Base-by-base conservation (phyloP, 1,284 basidiomycete genomes). In the Puccinia novopanici region DNA sequence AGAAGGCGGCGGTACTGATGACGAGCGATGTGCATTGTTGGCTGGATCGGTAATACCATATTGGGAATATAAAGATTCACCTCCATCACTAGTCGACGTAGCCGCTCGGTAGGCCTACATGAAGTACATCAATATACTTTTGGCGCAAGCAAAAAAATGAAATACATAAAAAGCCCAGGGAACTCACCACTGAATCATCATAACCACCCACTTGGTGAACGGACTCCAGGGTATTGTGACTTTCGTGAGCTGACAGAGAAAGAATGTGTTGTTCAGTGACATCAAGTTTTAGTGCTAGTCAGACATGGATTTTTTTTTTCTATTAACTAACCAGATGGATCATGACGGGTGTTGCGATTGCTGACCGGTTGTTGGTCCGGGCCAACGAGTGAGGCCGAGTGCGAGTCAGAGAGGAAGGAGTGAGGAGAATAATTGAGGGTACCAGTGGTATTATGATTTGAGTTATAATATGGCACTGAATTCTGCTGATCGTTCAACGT, bases 1-100 rank as follows among this genome's bases (percentile, higher is more conserved):
- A 50, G 71, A 55, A 24, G 74, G 27, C n/a, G 74, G 74, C 15
- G 74, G 61, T 17, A 75, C 74, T 17, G 74, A 75, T 45, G 74
- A 22, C 17, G 74, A 75, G 52, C 74, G 57, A 40, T 48, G 17
- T 27, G 74, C 45, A 34, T 37, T 75, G 24, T 22, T 52, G 48
- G 42, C 34, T 13, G 57, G 15, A n/a, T 63, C 61, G 19, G 42
- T 48, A 40, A 45, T 52, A 52, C 57, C n/a, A 50, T 75, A 75
- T 27, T 61, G 59, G 27, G 42, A n/a, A 34, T 75, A 75, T 6
- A 75, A n/a, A 6, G 57, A 54, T n/a, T 75, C 74, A 61, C 74
- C 45, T 6, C 57, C 57, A 27, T 19, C 68, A 30, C 40, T 57
- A 45, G 71, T 59, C n/a, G 71, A 57, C 13, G 54, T 42, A 37